Evolutionary conservation across 2,329 filamentous ascomycete species (phyloP), one percentile per base, ranked within the genome.

Genomic region (Emmonsiellopsis sp.): DNA sequence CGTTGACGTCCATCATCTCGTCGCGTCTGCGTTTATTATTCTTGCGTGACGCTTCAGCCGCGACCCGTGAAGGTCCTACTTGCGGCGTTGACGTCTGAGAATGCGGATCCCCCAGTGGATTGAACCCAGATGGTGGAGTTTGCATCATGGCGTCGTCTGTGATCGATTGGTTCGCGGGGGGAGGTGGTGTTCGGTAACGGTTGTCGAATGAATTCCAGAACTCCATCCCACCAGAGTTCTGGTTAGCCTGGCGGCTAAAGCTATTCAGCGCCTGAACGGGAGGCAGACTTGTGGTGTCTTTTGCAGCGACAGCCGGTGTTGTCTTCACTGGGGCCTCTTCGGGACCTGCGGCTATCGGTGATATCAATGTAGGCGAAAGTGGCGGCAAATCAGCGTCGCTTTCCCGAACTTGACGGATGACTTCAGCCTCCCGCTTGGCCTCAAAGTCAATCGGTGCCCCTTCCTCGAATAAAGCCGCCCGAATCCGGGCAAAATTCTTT

Each of bases 401-500:
- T 68, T 97, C 93, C 42, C 90, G 86, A 31, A 97, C 91, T 70
- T 96, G 93, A 50, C 89, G 87, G 58, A 98, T 89, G 5, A 97
- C 93, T 70, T 97, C 92, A 38, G 92, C 90, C 74, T 98, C 93
- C 40, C 90, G 85, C 51, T 87, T 85, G 54, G 89, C 84, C 69
- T 98, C 93, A 42, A 86, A 86, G 62, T 98, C 93, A 8, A 95
- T 77, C 0, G 93, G 93, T 0, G 90, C 83, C 13, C 82, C 81
- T 72, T 98, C 93, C 72, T 98, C 93, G 54, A 88, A 79, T 0
- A 98, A 78, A 3, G 90, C 90, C 7, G 92, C 93, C 57, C 88
- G 84, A 60, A 98, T 95, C 9, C 93, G 85, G 5, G 91, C 90
- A 69, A 98, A 98, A 0, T 86, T 90, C 72, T 95, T 95, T 0